Evolutionary conservation across 805 yeast genomes (phyloP).

Genomic region (Candida loeiensis): DNA sequence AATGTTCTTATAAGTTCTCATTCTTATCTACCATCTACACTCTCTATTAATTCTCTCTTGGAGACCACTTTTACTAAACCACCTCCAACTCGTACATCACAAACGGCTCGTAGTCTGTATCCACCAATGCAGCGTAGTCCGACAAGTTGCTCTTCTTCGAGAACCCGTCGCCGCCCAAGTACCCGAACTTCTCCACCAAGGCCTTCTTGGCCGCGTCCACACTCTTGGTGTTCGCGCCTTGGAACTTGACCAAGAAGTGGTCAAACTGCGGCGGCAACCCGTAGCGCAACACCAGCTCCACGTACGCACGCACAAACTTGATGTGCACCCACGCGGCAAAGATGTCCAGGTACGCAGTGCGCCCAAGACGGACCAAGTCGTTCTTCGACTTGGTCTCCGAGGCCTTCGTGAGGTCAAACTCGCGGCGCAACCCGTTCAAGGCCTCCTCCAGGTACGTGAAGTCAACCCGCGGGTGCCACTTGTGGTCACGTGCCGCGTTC

Average conservation of each 20-base stretch:
- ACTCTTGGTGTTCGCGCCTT: slow-evolving; percentile 31
- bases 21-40: no score
- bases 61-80: slow-evolving; percentile 17
- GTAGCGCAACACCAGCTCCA: slow-evolving; percentile 90
- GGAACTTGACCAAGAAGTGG: slow-evolving; percentile 45
- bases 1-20: no score
- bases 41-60: neutral
- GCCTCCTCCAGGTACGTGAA: slow-evolving; percentile 78
- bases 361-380: slow-evolving; percentile 78
- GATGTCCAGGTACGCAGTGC: slow-evolving; percentile 87
- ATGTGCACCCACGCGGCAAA: slow-evolving; percentile 86
- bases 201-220: slow-evolving; percentile 61
- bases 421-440: slow-evolving; percentile 69
- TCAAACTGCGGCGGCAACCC: slow-evolving; percentile 94
- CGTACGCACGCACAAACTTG: slow-evolving; percentile 81
- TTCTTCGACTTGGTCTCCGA: slow-evolving; percentile 69
- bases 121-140: slow-evolving; percentile 90
- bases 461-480: slow-evolving; percentile 86
- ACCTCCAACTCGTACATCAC: slow-evolving; percentile 63
- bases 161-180: slow-evolving; percentile 88
- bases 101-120: slow-evolving; percentile 94
- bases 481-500: slow-evolving; percentile 71
- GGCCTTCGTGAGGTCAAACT: slow-evolving; percentile 70
- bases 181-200: slow-evolving; percentile 74
- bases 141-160: slow-evolving; percentile 65